Percentiles rank a stretch among this genome's conserved stretches.
These are phyloP conservation scores for Sarocladiaceae sp. DNA, from an alignment of 2,329 filamentous ascomycete genomes.

Conservation along the genomic window DNA sequence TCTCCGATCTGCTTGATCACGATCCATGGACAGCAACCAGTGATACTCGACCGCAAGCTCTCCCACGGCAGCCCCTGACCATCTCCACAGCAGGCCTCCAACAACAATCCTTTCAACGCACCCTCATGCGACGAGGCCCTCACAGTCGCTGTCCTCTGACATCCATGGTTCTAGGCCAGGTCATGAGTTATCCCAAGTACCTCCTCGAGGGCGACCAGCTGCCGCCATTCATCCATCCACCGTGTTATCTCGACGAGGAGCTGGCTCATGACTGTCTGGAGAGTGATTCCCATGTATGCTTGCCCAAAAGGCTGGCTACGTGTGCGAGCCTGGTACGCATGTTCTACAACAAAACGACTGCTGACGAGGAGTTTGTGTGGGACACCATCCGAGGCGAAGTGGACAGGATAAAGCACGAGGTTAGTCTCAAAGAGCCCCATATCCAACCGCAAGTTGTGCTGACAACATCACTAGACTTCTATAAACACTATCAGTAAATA, in stretches of 20 bases:
- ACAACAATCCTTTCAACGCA: background rate
- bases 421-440: background rate
- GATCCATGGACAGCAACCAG: too few species aligned
- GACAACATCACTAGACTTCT: background rate
- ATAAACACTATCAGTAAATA: background rate
- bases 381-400: background rate
- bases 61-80: background rate
- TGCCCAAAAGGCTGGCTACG: constrained; percentile 7
- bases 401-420: background rate
- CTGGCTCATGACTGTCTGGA: background rate
- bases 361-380: constrained; percentile 8
- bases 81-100: background rate
- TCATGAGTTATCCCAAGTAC: constrained; percentile 11
- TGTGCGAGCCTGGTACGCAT: constrained; percentile 9
- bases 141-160: background rate
- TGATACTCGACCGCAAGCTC: too few species aligned
- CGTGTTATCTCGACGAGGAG: constrained; percentile 10
- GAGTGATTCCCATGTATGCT: background rate
- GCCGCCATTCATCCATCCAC: constrained; percentile 10
- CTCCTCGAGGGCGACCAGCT: constrained; percentile 7
- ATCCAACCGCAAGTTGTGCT: background rate
- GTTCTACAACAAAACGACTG: constrained; percentile 4
- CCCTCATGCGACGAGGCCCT: background rate
- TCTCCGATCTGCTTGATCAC: too few species aligned
- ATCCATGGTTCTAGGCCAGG: constrained; percentile 12